Evolutionary conservation across 306 rosid species (phyloP).

Genomic region (Clitoria ternatea): DNA sequence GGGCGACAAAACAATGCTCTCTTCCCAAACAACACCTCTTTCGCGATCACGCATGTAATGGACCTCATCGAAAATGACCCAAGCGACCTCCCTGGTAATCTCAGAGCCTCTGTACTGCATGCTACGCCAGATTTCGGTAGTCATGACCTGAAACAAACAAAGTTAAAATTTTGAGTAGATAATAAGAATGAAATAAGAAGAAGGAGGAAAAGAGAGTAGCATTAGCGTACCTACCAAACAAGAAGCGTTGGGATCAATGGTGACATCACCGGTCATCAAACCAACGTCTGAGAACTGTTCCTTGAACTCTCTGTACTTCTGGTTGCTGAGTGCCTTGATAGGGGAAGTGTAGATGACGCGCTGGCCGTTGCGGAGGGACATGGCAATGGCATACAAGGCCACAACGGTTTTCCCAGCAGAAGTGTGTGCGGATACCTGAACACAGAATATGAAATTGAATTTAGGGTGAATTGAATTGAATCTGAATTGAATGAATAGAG

Average conservation of each 20-base stretch:
- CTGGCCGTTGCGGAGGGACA: constrained; percentile 76
- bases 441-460: background rate
- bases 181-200: background rate
- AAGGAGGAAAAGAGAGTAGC: background rate
- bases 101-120: constrained; percentile 98
- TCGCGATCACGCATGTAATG: constrained; percentile 98
- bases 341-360: constrained; percentile 94
- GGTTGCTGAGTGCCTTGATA: constrained; percentile 95
- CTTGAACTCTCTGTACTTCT: constrained; percentile 86
- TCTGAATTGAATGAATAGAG: background rate
- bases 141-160: constrained; percentile 65
- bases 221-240: constrained; percentile 57
- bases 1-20: constrained; percentile 96
- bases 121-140: constrained; percentile 95
- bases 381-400: constrained; percentile 87
- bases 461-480: background rate
- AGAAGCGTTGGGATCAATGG: constrained; percentile 88
- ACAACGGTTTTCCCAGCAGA: constrained; percentile 97
- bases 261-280: constrained; percentile 95
- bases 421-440: constrained; percentile 91
- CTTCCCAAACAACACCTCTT: constrained; percentile 99
- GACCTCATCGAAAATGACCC: constrained; percentile 94
- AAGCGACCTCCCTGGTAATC: constrained; percentile 84
- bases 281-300: constrained; percentile 97
- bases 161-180: background rate